Percentiles rank a stretch among this genome's conserved stretches.
These are phyloP conservation scores for Ceratonia siliqua DNA, from an alignment of 306 rosid species.

Conservation along the genomic window DNA sequence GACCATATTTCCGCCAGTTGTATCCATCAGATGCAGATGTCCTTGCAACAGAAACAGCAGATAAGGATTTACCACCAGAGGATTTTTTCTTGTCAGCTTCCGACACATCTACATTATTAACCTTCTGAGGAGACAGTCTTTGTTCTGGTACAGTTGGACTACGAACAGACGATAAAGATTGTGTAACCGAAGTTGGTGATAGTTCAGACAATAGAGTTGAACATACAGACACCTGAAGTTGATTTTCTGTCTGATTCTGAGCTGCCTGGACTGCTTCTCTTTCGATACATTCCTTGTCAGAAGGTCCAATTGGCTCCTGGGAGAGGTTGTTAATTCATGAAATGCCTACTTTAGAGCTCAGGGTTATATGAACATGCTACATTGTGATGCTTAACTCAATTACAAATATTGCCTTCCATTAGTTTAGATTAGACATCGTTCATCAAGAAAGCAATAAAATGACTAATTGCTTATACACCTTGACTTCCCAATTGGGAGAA, in stretches of 20 bases:
- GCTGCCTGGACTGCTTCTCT: constrained; percentile 34
- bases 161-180: constrained; percentile 58
- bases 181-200: constrained; percentile 78
- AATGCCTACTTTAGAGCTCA: constrained; percentile 21
- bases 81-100: constrained; percentile 42
- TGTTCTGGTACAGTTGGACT: constrained; percentile 50
- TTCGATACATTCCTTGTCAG: constrained; percentile 30
- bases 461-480: constrained; percentile 12
- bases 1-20: constrained; percentile 94
- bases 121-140: constrained; percentile 35
- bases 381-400: constrained; percentile 11
- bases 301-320: constrained; percentile 43
- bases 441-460: constrained; percentile 29
- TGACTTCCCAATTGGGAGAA: not conserved
- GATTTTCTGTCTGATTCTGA: constrained; percentile 44
- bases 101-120: constrained; percentile 25
- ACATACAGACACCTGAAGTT: constrained; percentile 45
- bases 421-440: not conserved
- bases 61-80: constrained; percentile 34
- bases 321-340: constrained; percentile 17
- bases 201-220: constrained; percentile 44
- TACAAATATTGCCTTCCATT: not conserved
- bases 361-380: constrained; percentile 15
- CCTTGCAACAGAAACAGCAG: constrained; percentile 50
- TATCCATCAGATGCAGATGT: constrained; percentile 76